These are phyloP conservation scores for Trichoderma hamatum DNA, from an alignment of 2,329 filamentous ascomycete genomes.

Conservation along the genomic window DNA sequence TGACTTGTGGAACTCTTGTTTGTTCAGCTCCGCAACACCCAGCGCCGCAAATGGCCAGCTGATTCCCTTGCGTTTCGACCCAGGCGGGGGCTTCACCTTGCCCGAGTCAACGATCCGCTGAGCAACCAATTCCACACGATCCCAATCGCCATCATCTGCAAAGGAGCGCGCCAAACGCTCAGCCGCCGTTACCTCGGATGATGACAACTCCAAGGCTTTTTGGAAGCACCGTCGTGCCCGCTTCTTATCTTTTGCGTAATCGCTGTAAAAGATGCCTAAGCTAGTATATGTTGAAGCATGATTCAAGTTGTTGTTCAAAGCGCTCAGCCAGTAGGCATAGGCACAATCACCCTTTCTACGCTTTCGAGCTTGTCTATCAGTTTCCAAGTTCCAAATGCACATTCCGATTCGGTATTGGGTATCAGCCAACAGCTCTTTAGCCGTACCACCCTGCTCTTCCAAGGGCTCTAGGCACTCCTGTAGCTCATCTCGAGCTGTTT, in stretches of 20 bases:
- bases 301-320: conserved; percentile 83
- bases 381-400: conserved; percentile 83
- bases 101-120: conserved; percentile 94
- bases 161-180: conserved; percentile 85
- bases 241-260: conserved; percentile 85
- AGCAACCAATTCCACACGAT: conserved; percentile 89
- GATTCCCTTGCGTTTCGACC: conserved; percentile 88
- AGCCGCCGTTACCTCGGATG: conserved; percentile 82
- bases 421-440: conserved; percentile 76
- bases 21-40: conserved; percentile 92
- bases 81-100: conserved; percentile 84
- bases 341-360: conserved; percentile 70
- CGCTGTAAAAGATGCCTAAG: conserved; percentile 86
- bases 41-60: conserved; percentile 96
- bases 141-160: conserved; percentile 91
- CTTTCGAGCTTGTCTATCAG: conserved; percentile 73
- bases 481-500: conserved; percentile 68
- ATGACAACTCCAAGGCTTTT: conserved; percentile 90
- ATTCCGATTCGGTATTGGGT: conserved; percentile 84
- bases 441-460: conserved; percentile 57
- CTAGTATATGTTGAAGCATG: conserved; percentile 90
- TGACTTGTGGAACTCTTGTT: conserved; percentile 84
- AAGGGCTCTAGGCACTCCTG: conserved; percentile 69
- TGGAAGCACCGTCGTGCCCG: conserved; percentile 92
- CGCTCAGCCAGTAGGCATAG: conserved; percentile 80